Conservation (phyloP, 805 yeast species). For the Candida succiphila region DNA sequence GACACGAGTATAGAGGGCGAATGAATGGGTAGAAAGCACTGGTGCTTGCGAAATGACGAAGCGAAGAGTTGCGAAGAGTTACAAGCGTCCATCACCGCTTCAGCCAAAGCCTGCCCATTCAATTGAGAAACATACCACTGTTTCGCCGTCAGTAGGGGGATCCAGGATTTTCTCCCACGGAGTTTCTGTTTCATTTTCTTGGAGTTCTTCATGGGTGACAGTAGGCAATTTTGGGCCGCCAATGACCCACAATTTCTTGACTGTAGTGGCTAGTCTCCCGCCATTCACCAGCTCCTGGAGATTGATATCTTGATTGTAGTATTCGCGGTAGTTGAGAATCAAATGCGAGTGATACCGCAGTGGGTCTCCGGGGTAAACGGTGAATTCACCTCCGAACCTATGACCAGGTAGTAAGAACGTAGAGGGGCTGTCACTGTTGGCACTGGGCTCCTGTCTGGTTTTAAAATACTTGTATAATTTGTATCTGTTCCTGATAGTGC, state of each 20-base stretch:
- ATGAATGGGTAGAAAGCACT: no score
- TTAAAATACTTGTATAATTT: conserved; percentile 12
- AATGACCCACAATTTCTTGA: conserved; percentile 74
- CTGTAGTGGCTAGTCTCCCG: conserved; percentile 90
- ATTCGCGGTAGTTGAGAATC: conserved; percentile 45
- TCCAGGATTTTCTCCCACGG: conserved; percentile 6
- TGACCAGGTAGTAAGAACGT: conserved; percentile 72
- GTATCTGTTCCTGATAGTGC: not conserved
- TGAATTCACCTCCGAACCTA: conserved; percentile 81
- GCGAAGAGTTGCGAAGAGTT: no score
- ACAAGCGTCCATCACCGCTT: no score
- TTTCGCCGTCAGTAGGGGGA: conserved; percentile 5
- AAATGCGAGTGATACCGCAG: conserved; percentile 81
- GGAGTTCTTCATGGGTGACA: conserved; percentile 3
- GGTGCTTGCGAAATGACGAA: no score
- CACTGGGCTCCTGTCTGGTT: not conserved
- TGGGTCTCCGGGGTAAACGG: conserved; percentile 95
- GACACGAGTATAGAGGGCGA: no score
- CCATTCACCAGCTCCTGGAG: conserved; percentile 59
- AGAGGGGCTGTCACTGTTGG: conserved; percentile 5
- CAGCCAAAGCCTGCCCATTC: conserved; percentile 98
- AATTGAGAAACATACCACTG: conserved; percentile 48
- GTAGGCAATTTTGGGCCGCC: conserved; percentile 27
- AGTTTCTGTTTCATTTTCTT: conserved; percentile 4
- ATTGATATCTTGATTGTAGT: conserved; percentile 41